These are phyloP conservation scores for Suhomyces guaymorum DNA, from an alignment of 1,139 yeast species.

Conservation along the genomic window DNA sequence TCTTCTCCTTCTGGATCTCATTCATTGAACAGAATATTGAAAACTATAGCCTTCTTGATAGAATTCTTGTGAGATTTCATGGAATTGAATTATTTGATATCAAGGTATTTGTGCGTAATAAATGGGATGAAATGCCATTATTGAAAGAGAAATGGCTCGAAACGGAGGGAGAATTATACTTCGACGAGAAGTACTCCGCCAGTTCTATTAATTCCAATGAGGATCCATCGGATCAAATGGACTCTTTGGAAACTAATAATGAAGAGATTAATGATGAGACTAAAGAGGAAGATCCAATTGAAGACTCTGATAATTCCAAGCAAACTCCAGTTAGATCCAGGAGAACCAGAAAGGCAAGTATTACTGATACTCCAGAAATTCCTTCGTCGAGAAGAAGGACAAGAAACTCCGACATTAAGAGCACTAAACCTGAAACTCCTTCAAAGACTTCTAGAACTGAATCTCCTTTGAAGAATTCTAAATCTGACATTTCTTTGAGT, in stretches of 20 bases:
- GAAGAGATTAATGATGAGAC: not conserved
- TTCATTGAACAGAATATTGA: conserved; percentile 19
- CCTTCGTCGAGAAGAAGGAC: conserved; percentile 6
- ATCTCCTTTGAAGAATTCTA: too few species aligned
- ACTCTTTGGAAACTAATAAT: not conserved
- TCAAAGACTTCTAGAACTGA: too few species aligned
- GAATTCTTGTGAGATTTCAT: conserved; percentile 19
- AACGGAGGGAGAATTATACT: conserved; percentile 8
- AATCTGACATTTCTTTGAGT: too few species aligned
- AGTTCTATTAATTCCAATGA: conserved; percentile 5
- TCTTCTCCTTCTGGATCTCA: conserved; percentile 22
- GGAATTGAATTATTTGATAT: conserved; percentile 16
- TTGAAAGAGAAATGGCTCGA: conserved; percentile 15
- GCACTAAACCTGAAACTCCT: not conserved
- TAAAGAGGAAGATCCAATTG: not conserved
- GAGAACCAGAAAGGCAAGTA: not conserved
- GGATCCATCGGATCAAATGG: not conserved
- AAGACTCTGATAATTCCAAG: not conserved
- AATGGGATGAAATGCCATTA: conserved; percentile 19
- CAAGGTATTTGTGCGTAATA: conserved; percentile 16
- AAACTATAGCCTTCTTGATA: conserved; percentile 20
- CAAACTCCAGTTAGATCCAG: not conserved
- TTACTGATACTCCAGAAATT: conserved; percentile 1
- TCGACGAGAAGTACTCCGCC: conserved; percentile 5
- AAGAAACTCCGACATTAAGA: conserved; percentile 1